phyloP scores from a whole-genome alignment of 2,329 filamentous ascomycete species.

The Penicillium sp. region DNA sequence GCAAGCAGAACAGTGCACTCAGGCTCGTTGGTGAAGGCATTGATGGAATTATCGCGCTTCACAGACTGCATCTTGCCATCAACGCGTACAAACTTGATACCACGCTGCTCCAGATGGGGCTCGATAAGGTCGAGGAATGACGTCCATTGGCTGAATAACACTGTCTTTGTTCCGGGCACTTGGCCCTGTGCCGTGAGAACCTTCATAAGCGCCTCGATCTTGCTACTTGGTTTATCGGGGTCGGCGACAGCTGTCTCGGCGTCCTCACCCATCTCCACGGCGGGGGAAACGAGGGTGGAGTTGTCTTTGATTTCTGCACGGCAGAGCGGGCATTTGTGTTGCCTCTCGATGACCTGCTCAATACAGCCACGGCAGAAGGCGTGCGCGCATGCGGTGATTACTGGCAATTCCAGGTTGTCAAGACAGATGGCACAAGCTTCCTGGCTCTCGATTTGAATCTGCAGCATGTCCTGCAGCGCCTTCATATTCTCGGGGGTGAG shows the following conservation, averaged over 20 bases:
- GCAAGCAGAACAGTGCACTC: conserved; percentile 76
- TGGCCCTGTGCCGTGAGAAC: conserved; percentile 73
- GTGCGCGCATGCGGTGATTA: conserved; percentile 85
- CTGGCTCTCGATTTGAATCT: conserved; percentile 74
- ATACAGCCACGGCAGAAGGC: conserved; percentile 76
- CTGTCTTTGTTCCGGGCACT: conserved; percentile 67
- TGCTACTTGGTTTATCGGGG: conserved; percentile 70
- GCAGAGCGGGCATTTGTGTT: conserved; percentile 84
- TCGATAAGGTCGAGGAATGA: conserved; percentile 76
- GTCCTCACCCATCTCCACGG: conserved; percentile 56
- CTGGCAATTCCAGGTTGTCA: conserved; percentile 68
- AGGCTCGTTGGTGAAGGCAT: conserved; percentile 66
- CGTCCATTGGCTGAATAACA: conserved; percentile 82
- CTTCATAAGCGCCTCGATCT: conserved; percentile 75
- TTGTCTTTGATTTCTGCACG: conserved; percentile 66
- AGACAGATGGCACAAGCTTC: conserved; percentile 85
- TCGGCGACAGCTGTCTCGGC: conserved; percentile 57
- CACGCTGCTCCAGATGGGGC: conserved; percentile 61
- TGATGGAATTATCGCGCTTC: conserved; percentile 71
- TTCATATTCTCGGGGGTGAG: conserved; percentile 71
- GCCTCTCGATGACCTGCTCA: conserved; percentile 68
- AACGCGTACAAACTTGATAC: conserved; percentile 68
- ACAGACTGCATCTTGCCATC: conserved; percentile 76
- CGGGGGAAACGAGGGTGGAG: conserved; percentile 66
- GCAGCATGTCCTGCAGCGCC: conserved; percentile 73